Evolutionary conservation across 768 basidiomycete genomes (phyloP).

Genomic region (Dacryopinax primogenitus): DNA sequence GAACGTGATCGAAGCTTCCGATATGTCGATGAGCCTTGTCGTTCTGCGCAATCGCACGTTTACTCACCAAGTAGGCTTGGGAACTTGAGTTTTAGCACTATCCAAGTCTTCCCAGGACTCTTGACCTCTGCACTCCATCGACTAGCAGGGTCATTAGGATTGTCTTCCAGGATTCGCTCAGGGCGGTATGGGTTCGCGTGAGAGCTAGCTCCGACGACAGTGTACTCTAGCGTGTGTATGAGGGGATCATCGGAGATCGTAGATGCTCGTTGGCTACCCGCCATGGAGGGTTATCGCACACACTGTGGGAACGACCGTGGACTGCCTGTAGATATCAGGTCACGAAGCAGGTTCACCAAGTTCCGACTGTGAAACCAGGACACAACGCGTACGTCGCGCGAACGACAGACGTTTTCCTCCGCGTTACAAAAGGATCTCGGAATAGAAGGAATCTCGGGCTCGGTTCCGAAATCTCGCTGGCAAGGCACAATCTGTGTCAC

Average conservation of each 20-base stretch:
- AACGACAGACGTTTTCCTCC: neutral
- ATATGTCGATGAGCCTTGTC: slow-evolving; percentile 12
- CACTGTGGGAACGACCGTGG: no score
- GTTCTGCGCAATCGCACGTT: slow-evolving; percentile 15
- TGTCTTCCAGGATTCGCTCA: slow-evolving; percentile 52
- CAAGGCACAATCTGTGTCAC: no score
- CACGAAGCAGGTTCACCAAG: neutral
- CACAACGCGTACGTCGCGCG: neutral
- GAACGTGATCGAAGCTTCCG: slow-evolving; percentile 59
- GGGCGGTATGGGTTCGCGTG: neutral
- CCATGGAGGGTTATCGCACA: no score
- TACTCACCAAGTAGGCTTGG: slow-evolving; percentile 52
- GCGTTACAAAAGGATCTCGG: neutral
- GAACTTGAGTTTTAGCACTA: slow-evolving; percentile 49
- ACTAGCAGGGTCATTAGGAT: slow-evolving; percentile 49
- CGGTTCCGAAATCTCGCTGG: neutral
- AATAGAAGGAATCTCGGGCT: neutral
- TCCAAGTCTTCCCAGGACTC: slow-evolving; percentile 48
- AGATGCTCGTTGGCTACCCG: neutral
- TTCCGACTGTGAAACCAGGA: neutral
- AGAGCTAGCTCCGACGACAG: neutral
- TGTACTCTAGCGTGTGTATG: neutral
- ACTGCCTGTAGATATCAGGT: no score
- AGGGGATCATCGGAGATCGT: neutral
- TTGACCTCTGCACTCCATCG: slow-evolving; percentile 65